A percentile compares a stretch with the other conserved stretches of the same genome.
Evolutionary conservation across 768 basidiomycete genomes (phyloP).

Genomic region (Panaeolus cyanescens): DNA sequence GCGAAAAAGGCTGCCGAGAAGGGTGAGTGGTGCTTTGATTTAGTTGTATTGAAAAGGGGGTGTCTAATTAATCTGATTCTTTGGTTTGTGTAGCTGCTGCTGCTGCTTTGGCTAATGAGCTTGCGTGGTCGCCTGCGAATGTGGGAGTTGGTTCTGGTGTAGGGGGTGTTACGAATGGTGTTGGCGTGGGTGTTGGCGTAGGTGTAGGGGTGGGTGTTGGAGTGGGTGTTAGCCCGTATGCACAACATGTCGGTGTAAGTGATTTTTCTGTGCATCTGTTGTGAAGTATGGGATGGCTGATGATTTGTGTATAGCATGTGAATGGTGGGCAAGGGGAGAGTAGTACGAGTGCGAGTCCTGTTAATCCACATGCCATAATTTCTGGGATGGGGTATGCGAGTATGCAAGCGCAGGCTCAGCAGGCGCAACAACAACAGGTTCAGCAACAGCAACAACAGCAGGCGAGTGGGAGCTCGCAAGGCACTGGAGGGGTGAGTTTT

Average conservation of each 20-base stretch:
- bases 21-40: slow-evolving; percentile 29
- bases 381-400: slow-evolving; percentile 5
- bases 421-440: neutral
- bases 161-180: neutral
- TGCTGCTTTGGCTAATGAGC: slow-evolving; percentile 16
- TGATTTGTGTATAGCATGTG: neutral
- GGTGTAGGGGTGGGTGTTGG: neutral
- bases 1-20: slow-evolving; percentile 55
- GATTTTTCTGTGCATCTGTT: too few species aligned
- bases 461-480: neutral
- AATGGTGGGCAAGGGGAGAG: neutral
- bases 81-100: slow-evolving; percentile 14
- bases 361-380: slow-evolving; percentile 4
- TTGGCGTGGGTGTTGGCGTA: neutral
- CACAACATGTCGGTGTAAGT: neutral
- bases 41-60: too few species aligned
- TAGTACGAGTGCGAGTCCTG: slow-evolving; percentile 3
- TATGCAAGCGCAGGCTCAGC: neutral
- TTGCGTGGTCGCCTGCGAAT: slow-evolving; percentile 17
- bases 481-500: neutral
- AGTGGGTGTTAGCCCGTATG: neutral
- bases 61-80: too few species aligned
- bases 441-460: neutral
- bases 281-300: neutral
- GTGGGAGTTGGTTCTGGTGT: neutral